phyloP scores from a whole-genome alignment of 176 grass and related monocot genomes.

The Zea luxurians region DNA sequence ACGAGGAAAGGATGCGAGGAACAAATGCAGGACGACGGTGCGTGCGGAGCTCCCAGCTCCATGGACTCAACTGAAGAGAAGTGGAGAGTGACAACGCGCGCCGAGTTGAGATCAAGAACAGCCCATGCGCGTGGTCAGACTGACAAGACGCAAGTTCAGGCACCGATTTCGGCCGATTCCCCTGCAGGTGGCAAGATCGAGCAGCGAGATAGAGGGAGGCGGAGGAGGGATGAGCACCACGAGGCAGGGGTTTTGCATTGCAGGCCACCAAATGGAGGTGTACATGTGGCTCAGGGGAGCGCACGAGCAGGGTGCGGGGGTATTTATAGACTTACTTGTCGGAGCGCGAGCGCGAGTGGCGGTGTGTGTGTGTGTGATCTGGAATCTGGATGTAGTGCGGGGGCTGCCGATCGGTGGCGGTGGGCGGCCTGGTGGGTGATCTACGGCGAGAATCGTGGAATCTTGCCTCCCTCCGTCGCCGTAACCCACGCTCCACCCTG shows the following conservation, averaged over 20 bases:
- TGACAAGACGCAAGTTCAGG: too few species aligned
- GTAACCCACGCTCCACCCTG: conserved; percentile 43
- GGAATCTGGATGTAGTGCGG: too few species aligned
- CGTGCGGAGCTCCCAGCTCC: background rate
- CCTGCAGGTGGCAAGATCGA: background rate
- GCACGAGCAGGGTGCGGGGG: conserved; percentile 12
- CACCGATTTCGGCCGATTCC: background rate
- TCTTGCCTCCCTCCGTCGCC: conserved; percentile 41
- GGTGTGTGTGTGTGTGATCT: background rate
- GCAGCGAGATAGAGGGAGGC: background rate
- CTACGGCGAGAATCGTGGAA: conserved; percentile 18
- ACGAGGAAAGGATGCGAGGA: background rate
- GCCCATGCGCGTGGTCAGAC: background rate
- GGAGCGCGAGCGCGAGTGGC: conserved; percentile 33
- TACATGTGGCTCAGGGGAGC: conserved; percentile 8
- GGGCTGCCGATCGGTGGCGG: too few species aligned
- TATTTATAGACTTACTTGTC: conserved; percentile 39
- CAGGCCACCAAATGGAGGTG: conserved; percentile 45
- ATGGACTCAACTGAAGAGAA: background rate
- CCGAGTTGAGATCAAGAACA: background rate
- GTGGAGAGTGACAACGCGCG: too few species aligned
- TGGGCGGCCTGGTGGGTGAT: too few species aligned
- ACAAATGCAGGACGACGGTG: background rate
- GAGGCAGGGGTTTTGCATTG: conserved; percentile 4
- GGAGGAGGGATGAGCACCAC: background rate